Conservation (phyloP, 768 basidiomycete species). For the Russula virescens region DNA sequence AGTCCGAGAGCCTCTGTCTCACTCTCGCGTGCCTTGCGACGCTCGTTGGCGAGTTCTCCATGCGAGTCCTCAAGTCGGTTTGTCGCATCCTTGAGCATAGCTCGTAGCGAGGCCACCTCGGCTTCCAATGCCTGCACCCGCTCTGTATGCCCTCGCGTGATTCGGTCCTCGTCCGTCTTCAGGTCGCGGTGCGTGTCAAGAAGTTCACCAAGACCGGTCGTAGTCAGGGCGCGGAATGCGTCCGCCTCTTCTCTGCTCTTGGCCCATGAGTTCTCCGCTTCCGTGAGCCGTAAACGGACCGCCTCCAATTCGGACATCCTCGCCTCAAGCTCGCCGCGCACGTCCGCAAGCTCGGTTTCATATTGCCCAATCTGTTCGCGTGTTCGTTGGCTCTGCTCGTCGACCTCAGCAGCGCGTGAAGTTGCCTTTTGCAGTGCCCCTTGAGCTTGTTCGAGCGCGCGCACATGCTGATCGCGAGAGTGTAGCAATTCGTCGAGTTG, state of each 20-base stretch:
- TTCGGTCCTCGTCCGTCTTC: conserved; percentile 75
- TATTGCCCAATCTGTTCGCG: conserved; percentile 63
- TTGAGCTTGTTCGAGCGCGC: conserved; percentile 81
- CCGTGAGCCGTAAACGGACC: conserved; percentile 56
- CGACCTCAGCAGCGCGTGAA: conserved; percentile 71
- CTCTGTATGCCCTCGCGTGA: conserved; percentile 71
- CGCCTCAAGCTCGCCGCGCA: conserved; percentile 76
- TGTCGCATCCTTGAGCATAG: conserved; percentile 73
- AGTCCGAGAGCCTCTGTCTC: conserved; percentile 60
- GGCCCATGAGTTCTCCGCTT: conserved; percentile 87
- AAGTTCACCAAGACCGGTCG: conserved; percentile 77
- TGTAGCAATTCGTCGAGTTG: conserved; percentile 67
- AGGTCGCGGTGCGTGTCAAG: conserved; percentile 85
- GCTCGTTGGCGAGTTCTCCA: conserved; percentile 59
- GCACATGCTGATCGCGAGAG: conserved; percentile 79
- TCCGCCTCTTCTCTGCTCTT: conserved; percentile 93
- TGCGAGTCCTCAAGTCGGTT: conserved; percentile 67
- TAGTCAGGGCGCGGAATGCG: conserved; percentile 79
- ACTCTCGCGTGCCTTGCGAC: conserved; percentile 53
- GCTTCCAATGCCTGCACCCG: conserved; percentile 75
- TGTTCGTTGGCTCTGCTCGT: conserved; percentile 63
- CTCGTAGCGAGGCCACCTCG: conserved; percentile 68
- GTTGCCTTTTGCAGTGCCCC: conserved; percentile 71
- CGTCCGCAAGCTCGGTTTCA: conserved; percentile 71
- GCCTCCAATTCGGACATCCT: conserved; percentile 69